phyloP scores from a whole-genome alignment of 75 land plant species.

The Isoetes taiwanensis region DNA sequence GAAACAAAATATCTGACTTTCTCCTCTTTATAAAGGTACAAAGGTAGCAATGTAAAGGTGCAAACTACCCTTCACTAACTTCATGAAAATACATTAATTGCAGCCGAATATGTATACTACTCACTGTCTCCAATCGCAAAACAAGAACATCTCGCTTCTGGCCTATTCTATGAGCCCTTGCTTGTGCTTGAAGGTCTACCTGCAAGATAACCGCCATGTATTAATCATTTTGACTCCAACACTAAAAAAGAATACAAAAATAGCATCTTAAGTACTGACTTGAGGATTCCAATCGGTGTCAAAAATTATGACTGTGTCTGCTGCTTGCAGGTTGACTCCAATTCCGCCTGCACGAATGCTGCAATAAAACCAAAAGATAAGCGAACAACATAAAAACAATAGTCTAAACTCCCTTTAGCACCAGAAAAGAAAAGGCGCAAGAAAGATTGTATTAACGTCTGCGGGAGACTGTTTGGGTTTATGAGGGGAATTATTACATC shows the following conservation, averaged over 20 bases:
- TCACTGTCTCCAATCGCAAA: constrained; percentile 87
- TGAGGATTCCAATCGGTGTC: constrained; percentile 99
- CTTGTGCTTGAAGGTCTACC: constrained; percentile 99
- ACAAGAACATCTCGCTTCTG: constrained; percentile 98
- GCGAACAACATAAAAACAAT: neutral
- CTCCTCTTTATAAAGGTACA: no score
- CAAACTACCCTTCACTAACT: neutral
- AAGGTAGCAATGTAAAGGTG: no score
- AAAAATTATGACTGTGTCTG: constrained; percentile 96
- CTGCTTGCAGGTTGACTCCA: constrained; percentile 98
- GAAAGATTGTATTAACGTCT: no score
- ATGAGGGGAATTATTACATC: no score
- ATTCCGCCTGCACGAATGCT: constrained; percentile 99
- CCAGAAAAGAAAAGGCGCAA: no score
- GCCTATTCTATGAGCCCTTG: constrained; percentile 98
- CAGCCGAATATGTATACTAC: neutral
- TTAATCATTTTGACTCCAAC: neutral
- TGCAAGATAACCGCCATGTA: constrained; percentile 12
- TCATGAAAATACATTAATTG: neutral
- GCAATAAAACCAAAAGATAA: neutral
- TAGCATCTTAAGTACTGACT: constrained; percentile 24
- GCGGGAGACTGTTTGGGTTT: no score
- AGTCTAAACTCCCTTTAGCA: no score
- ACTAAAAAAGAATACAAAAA: neutral
- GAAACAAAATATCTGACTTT: neutral